phyloP scores from a whole-genome alignment of 306 rosid genomes.

The Quercus rubra region DNA sequence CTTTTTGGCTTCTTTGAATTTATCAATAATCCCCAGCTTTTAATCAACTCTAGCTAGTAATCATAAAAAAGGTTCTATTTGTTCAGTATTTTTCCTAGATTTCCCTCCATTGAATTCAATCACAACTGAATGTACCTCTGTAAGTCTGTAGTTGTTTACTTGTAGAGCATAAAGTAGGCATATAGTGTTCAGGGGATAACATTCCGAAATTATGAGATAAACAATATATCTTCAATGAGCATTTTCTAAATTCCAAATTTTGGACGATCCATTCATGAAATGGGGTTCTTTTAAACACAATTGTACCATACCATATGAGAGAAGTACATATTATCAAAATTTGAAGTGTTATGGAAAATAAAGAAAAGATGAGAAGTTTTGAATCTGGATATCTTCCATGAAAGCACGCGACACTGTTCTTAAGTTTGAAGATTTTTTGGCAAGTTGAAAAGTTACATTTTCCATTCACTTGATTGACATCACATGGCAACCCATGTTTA shows the following conservation, averaged over 20 bases:
- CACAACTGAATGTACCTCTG: background rate
- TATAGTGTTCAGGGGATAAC: background rate
- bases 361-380: no score
- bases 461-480: no score
- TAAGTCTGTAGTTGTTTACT: background rate
- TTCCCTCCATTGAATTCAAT: background rate
- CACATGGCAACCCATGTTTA: no score
- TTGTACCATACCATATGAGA: background rate
- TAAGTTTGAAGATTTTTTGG: no score
- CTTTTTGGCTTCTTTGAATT: constrained; percentile 7
- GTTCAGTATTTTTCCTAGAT: background rate
- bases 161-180: background rate
- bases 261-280: background rate
- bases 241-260: background rate
- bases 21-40: background rate
- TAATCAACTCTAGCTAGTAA: constrained; percentile 14
- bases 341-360: no score
- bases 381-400: no score
- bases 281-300: background rate
- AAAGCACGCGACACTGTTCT: no score
- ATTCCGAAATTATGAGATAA: background rate
- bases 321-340: background rate
- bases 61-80: background rate
- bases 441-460: no score
- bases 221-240: background rate